Conservation (phyloP, 1,139 yeast genomes). For the Hyphopichia burtonii region DNA sequence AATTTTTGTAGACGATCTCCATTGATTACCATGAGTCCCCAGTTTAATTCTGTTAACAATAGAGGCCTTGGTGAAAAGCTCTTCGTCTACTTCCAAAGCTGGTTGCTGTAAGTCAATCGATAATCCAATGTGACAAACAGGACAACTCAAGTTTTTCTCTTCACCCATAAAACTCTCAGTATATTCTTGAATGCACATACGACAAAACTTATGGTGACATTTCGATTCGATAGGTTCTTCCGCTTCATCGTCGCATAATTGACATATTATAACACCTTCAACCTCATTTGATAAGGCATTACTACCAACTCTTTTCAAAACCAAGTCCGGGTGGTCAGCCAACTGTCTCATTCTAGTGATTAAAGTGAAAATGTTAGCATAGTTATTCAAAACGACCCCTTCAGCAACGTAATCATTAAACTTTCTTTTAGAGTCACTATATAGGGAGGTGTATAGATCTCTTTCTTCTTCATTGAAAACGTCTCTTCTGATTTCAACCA, state of each 20-base stretch:
- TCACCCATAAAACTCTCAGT: slow-evolving; percentile 77
- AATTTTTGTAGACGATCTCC: slow-evolving; percentile 93
- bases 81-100: slow-evolving; percentile 72
- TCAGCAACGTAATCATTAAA: slow-evolving; percentile 89
- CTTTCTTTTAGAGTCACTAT: slow-evolving; percentile 80
- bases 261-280: slow-evolving; percentile 77
- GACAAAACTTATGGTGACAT: slow-evolving; percentile 90
- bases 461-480: slow-evolving; percentile 91
- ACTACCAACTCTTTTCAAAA: slow-evolving; percentile 63
- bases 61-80: slow-evolving; percentile 67
- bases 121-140: slow-evolving; percentile 91
- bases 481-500: slow-evolving; percentile 84
- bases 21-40: slow-evolving; percentile 66
- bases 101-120: slow-evolving; percentile 90
- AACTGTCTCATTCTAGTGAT: slow-evolving; percentile 96
- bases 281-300: slow-evolving; percentile 34
- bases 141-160: slow-evolving; percentile 67
- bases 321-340: slow-evolving; percentile 97
- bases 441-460: slow-evolving; percentile 83
- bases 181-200: slow-evolving; percentile 88
- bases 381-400: slow-evolving; percentile 92
- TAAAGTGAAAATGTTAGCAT: slow-evolving; percentile 93
- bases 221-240: slow-evolving; percentile 94
- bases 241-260: slow-evolving; percentile 94
- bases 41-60: slow-evolving; percentile 86